A percentile compares a stretch with the other conserved stretches of the same genome.
Conservation (phyloP, 768 basidiomycete genomes). For the Amylocystis lapponica region DNA sequence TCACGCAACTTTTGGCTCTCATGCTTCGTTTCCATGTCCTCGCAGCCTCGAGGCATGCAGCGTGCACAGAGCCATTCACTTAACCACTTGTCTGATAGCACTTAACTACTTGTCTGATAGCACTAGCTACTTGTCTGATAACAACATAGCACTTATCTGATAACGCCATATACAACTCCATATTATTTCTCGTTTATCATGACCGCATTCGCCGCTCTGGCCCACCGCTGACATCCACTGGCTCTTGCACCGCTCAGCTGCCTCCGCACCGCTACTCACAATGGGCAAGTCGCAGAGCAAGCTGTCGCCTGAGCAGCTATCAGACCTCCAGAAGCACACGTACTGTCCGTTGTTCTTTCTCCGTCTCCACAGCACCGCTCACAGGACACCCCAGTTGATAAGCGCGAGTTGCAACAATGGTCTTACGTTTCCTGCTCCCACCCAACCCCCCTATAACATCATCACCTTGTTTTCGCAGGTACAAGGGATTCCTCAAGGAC, state of each 20-base stretch:
- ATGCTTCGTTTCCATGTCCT: constrained; percentile 23
- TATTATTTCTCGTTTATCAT: too few relatives aligned
- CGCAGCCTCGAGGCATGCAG: constrained; percentile 26
- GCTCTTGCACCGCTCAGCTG: not conserved
- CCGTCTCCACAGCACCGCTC: constrained; percentile 12
- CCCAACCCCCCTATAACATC: constrained; percentile 3
- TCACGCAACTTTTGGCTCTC: constrained; percentile 11
- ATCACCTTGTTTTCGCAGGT: constrained; percentile 57
- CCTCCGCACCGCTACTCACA: constrained; percentile 4
- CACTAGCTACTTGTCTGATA: too few relatives aligned
- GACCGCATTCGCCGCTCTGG: not conserved
- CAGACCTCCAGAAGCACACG: constrained; percentile 95
- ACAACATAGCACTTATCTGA: too few relatives aligned
- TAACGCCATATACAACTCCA: too few relatives aligned
- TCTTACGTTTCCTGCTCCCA: constrained; percentile 12
- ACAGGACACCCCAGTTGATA: constrained; percentile 61
- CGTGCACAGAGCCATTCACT: constrained; percentile 14
- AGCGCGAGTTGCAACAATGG: constrained; percentile 97
- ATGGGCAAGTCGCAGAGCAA: constrained; percentile 99
- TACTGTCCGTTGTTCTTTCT: constrained; percentile 60
- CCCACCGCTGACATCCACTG: not conserved
- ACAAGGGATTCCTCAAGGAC: constrained; percentile 99
- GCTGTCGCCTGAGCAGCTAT: constrained; percentile 87
- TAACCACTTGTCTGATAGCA: constrained; percentile 11
- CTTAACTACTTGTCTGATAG: constrained; percentile 1